phyloP scores from a whole-genome alignment of 495 filamentous ascomycete genomes.

The Hyaloscypha variabilis region DNA sequence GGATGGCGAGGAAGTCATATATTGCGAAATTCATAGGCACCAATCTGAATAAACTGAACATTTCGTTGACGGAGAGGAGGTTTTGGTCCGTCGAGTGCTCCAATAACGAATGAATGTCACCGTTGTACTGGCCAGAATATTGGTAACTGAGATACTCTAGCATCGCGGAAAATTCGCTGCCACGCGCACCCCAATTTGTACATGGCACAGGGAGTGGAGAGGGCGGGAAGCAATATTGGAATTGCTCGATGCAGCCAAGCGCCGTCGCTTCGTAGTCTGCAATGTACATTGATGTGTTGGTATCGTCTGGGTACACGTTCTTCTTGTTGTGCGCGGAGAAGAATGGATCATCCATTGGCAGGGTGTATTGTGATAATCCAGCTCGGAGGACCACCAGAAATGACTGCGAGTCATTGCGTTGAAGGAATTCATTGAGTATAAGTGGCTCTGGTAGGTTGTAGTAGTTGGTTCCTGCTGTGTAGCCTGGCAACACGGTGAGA shows the following conservation, averaged over 20 bases:
- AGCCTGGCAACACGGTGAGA: not conserved
- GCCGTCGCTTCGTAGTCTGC: slow-evolving; percentile 5
- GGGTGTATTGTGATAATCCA: not conserved
- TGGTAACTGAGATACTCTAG: not conserved
- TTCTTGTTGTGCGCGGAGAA: not conserved
- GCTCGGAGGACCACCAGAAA: not conserved
- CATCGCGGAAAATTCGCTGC: not conserved
- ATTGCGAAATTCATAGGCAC: not conserved
- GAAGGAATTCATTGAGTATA: not conserved
- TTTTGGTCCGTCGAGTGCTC: not conserved
- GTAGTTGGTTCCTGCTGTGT: too few relatives aligned
- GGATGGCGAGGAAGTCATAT: not conserved
- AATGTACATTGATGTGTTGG: not conserved
- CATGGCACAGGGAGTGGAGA: not conserved
- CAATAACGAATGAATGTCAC: not conserved
- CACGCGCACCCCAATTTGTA: not conserved
- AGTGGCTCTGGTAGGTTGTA: not conserved
- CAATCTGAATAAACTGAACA: too few relatives aligned
- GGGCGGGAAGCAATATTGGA: not conserved
- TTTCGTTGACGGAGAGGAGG: too few relatives aligned
- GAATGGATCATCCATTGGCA: not conserved
- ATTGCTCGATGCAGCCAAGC: slow-evolving; percentile 14
- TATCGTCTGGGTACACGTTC: not conserved
- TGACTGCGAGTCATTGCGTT: not conserved
- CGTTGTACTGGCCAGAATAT: not conserved